Evolutionary conservation across 345 rosid species (phyloP), one percentile per base, ranked within the genome.

Genomic region (Gossypium arboreum): DNA sequence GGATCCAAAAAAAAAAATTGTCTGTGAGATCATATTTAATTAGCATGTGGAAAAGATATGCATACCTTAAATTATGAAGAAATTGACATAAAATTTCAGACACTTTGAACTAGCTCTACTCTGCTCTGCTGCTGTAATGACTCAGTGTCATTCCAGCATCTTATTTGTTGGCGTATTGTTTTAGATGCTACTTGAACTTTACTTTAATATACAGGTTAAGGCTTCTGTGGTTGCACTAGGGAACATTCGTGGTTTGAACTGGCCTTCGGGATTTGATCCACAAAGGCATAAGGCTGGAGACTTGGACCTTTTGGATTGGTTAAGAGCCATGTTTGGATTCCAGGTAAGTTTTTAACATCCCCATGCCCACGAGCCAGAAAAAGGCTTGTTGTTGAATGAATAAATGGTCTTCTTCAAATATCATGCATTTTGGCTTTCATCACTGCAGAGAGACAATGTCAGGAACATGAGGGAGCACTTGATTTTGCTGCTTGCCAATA

Each of bases 401-500:
- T 73, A 20, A 22, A 27, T 45, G 25, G 17, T 54, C 48, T 51
- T 74, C 15, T 66, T 6, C 9, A 34, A 62, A 34, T 18, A 62
- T 51, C 41, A n/a, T 63, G 41, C 44, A 41, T 56, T 34, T 75
- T 25, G 56, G 13, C 17, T 67, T 55, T 50, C 27, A 17, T 66
- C 60, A 65, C 18, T 81, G 75, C 93, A 95, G 98, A 89, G 85
- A 85, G 98, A 93, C 88, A 95, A 84, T 74, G 93, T 95, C 79
- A 86, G 98, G 85, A 95, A 95, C 82, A 94, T 88, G 87, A 91
- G 99, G 79, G 98, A 95, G 91, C 93, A 95, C 88, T 79, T 95
- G 86, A 87, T 91, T 82, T 84, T 92, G 78, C 81, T 91, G 77
- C 90, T 93, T 79, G 94, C 97, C 74, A 86, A 91, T 80, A 90